These are phyloP conservation scores for Vitis hybrid DNA, from an alignment of 177 flowering plant genomes.

Conservation along the genomic window DNA sequence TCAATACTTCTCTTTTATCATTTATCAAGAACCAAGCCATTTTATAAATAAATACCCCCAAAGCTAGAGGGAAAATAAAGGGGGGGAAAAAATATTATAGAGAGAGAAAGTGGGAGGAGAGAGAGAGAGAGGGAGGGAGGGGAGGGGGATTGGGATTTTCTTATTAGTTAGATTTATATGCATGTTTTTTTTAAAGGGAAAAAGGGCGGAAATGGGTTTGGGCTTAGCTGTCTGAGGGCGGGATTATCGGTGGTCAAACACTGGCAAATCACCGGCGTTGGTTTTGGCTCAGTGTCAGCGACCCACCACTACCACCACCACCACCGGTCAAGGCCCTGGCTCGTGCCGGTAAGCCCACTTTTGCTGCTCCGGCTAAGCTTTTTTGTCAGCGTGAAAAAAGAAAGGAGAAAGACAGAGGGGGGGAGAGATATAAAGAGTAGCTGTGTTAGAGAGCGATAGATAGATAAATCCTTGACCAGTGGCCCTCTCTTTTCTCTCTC, in stretches of 20 bases:
- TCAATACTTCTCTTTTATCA: no score
- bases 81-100: no score
- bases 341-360: background rate
- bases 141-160: background rate
- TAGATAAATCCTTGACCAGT: constrained; percentile 4
- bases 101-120: background rate
- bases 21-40: no score
- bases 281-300: constrained; percentile 2
- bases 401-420: no score
- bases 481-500: constrained; percentile 11
- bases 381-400: background rate
- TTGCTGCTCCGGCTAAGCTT: background rate
- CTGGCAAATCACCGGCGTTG: constrained; percentile 12
- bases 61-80: no score
- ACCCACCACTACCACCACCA: background rate
- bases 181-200: no score
- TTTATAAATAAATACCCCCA: no score
- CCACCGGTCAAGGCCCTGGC: background rate
- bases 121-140: background rate
- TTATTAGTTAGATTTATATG: no score
- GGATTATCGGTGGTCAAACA: constrained; percentile 27
- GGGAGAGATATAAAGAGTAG: no score
- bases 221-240: constrained; percentile 33
- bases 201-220: background rate
- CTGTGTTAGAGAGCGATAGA: no score